A percentile compares a stretch with the other conserved stretches of the same genome.
phyloP scores from a whole-genome alignment of 2,329 filamentous ascomycete species.

The Helminthosporium solani region DNA sequence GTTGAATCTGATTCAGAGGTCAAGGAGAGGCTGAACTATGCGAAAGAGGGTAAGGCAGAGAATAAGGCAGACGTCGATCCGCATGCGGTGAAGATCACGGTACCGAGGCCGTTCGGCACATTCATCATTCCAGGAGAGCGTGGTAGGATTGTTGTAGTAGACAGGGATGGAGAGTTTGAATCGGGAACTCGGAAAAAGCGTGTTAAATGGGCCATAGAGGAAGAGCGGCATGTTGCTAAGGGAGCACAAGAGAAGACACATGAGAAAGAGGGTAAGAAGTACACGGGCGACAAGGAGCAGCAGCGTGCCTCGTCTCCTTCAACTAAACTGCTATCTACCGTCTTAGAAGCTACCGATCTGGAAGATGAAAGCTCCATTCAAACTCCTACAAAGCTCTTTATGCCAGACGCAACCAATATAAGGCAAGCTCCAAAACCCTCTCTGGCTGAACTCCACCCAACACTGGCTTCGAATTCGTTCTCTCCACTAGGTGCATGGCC shows the following conservation, averaged over 20 bases:
- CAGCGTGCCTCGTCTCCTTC: not conserved
- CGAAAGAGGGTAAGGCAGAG: not conserved
- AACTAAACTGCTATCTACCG: conserved; percentile 8
- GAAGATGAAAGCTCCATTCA: conserved; percentile 8
- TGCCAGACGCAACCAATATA: conserved; percentile 19
- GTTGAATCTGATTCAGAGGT: conserved; percentile 1
- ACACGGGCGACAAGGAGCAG: not conserved
- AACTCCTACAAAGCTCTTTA: conserved; percentile 22
- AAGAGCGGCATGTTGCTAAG: not conserved
- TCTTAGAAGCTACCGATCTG: conserved; percentile 9
- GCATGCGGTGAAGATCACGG: conserved; percentile 15
- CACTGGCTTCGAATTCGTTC: conserved; percentile 4
- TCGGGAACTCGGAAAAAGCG: conserved; percentile 14
- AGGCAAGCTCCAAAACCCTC: conserved; percentile 11
- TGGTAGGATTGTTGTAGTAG: conserved; percentile 32
- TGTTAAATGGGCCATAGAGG: conserved; percentile 2
- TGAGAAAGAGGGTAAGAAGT: conserved; percentile 1
- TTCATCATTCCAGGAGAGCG: conserved; percentile 28
- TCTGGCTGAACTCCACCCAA: not conserved
- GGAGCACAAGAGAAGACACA: conserved; percentile 1
- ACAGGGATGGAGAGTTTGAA: conserved; percentile 27
- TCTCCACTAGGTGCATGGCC: conserved; percentile 14
- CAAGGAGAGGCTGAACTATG: not conserved
- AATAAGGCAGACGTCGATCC: conserved; percentile 10
- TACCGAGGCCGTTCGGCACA: conserved; percentile 20